Percentiles rank a stretch among this genome's conserved stretches.
Evolutionary conservation across 768 basidiomycete genomes (phyloP).

Genomic region (Gymnopilus junonius): DNA sequence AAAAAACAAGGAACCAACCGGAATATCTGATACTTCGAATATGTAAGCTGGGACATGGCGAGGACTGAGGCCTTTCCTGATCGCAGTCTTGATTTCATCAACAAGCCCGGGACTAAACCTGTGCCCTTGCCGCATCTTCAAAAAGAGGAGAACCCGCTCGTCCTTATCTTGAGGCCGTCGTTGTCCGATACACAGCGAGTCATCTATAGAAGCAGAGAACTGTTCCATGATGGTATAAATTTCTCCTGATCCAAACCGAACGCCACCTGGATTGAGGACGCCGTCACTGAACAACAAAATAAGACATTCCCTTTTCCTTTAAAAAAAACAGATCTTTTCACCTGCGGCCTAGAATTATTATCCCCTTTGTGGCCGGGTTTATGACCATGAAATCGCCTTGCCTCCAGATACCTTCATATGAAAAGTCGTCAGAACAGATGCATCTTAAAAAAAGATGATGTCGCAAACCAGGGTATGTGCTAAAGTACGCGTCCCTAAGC

Average conservation of each 20-base stretch:
- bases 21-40: constrained; percentile 67
- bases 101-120: constrained; percentile 48
- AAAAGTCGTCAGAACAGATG: not conserved
- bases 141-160: constrained; percentile 77
- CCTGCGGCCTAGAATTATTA: constrained; percentile 69
- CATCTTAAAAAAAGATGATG: not conserved
- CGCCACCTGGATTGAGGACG: constrained; percentile 79
- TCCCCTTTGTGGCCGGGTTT: constrained; percentile 64
- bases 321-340: constrained; percentile 17
- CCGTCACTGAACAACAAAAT: constrained; percentile 51
- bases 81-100: constrained; percentile 55
- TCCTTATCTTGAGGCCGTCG: constrained; percentile 63
- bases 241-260: constrained; percentile 83
- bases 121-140: constrained; percentile 61
- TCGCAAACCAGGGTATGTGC: constrained; percentile 57
- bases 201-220: constrained; percentile 59
- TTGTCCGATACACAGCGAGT: constrained; percentile 77
- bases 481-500: constrained; percentile 67
- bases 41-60: constrained; percentile 78
- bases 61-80: constrained; percentile 63
- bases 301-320: not conserved
- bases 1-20: constrained; percentile 55
- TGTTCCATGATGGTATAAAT: constrained; percentile 75
- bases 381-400: constrained; percentile 72
- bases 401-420: constrained; percentile 57